Evolutionary conservation across 129 eudicot species (phyloP), one percentile per base, ranked within the genome.

Genomic region (Daucus carota): DNA sequence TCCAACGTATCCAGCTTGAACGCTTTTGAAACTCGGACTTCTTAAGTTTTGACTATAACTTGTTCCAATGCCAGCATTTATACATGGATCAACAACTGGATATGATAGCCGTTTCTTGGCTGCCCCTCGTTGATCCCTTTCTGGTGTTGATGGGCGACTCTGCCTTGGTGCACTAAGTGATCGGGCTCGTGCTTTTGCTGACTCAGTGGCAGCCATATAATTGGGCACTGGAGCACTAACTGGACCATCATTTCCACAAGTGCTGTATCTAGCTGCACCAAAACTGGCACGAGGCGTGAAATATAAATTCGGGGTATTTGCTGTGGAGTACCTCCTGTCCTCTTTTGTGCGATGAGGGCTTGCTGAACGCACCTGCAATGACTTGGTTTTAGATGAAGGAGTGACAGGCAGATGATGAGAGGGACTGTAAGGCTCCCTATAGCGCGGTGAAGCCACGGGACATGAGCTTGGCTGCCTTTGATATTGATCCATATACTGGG

Each of bases 11-110:
- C 92, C 92, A 12, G 85, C 97, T 70, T 89, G 97, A 18, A 91
- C 93, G 72, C 98, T 91, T 82, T 89, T 94, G 74, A 94, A 84
- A 81, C 98, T 94, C 5, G 97, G 98, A 67, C 96, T 94, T 83
- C 89, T 87, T 32, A 87, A 67, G 72, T 81, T 81, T 52, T 88
- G 85, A 62, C 83, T 80, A 42, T 75, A 82, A 43, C 83, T 60
- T 77, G 69, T 65, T 0, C 47, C 72, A 40, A 26, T 74, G 40
- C 70, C 70, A 24, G 72, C 73, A 54, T 42, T 60, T 0, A 48
- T 57, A 46, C 36, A 74, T 38, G 85, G 82, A 15, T 89, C 93
- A 1, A 84, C 88, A 22, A 81, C 70, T 2, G 93, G 96, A 77
- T 85, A 94, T 0, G 98, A 93, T 48, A 91, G 83, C 26, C 93